Percentiles rank a stretch among this genome's conserved stretches.
Evolutionary conservation across 176 grass and related monocot genomes (phyloP).

Genomic region (Themeda triandra): DNA sequence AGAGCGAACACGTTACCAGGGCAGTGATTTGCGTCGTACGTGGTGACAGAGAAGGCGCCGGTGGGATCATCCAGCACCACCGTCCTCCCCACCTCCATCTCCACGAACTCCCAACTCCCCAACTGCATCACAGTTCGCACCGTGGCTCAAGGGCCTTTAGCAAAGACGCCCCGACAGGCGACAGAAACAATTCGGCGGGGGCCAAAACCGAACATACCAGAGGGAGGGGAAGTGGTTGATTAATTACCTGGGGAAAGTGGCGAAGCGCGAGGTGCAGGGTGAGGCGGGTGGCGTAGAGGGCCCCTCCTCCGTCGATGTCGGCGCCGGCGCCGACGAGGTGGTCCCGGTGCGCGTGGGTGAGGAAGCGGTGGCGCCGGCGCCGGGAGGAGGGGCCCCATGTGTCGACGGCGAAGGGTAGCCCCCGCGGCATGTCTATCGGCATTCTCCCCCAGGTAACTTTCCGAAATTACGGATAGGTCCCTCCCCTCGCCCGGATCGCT

Average conservation of each 20-base stretch:
- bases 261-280: conserved; percentile 49
- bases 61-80: conserved; percentile 54
- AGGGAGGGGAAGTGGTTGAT: neutral
- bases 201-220: neutral
- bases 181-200: neutral
- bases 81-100: conserved; percentile 65
- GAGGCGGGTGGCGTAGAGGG: conserved; percentile 70
- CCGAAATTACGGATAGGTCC: neutral
- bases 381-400: conserved; percentile 59
- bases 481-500: neutral
- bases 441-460: conserved; percentile 19
- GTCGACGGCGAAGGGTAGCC: conserved; percentile 78
- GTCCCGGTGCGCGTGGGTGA: conserved; percentile 80
- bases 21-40: conserved; percentile 83
- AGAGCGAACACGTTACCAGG: conserved; percentile 43
- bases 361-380: conserved; percentile 60
- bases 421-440: conserved; percentile 93
- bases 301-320: neutral
- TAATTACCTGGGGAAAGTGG: conserved; percentile 62
- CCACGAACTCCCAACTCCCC: conserved; percentile 43
- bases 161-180: neutral
- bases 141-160: neutral
- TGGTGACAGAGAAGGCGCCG: conserved; percentile 57
- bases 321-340: conserved; percentile 47
- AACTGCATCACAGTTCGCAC: conserved; percentile 30